Evolutionary conservation across 345 rosid genomes (phyloP), one percentile per base, ranked within the genome.

Genomic region (Clarkia xantiana): DNA sequence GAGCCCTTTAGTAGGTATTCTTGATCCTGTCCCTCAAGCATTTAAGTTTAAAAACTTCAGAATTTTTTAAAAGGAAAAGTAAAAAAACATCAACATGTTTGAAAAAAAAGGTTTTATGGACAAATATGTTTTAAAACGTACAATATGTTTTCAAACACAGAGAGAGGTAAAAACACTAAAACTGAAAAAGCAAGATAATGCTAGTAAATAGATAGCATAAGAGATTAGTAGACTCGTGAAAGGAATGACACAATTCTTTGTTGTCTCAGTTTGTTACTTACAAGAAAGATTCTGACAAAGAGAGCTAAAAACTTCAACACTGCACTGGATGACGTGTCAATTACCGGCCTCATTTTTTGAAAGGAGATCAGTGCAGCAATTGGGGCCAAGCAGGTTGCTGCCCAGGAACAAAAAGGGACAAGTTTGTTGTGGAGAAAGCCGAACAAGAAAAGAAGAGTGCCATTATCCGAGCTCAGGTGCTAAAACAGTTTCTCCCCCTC

Each of bases 381-480:
- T 56, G 96, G 86, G 65, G 93, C 97, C 16, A 90, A 86, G 53
- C 94, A 90, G 62, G 96, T 90, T 64, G 94, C 94, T 0, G 97
- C 97, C 38, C 97, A 86, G 65, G 97, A 90, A 49, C 96, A 48
- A 93, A 86, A 76, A 70, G 96, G 58, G 96, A 94, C 42, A 86
- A 86, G 62, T 86, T 83, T 53, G 73, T 86, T 3, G 96, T 86
- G 12, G 96, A 90, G 58, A 90, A 90, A 58, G 97, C 96, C 25
- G 93, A 90, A 57, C 96, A 90, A 45, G 96, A 90, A 72, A 86
- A 83, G 77, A 83, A 17, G 69, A 86, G 94, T 76, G 96, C 94
- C 47, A 57, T 86, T 40, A 90, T 90, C 67, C 78, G 93, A 53
- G 96, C 94, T 1, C 76, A 90, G 96, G 97, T 90, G 55, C 63